phyloP scores from a whole-genome alignment of 1,284 basidiomycete species.

The Xanthoconium separans region DNA sequence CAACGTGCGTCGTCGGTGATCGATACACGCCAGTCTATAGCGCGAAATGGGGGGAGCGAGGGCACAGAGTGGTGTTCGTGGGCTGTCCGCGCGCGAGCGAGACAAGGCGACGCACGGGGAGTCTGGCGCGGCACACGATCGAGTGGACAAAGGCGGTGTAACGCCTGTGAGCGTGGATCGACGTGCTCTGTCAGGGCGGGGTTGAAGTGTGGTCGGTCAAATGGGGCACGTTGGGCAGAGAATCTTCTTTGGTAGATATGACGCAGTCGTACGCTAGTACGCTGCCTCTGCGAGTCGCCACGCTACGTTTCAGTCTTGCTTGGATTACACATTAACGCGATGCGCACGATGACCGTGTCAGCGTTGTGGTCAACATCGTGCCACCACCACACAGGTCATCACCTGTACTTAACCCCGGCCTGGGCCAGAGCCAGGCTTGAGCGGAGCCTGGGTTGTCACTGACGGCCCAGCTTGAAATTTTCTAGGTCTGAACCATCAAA shows the following conservation, averaged over 20 bases:
- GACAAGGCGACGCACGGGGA: conserved; percentile 46
- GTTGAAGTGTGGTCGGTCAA: too few species aligned
- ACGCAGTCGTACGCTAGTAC: conserved; percentile 69
- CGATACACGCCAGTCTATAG: conserved; percentile 69
- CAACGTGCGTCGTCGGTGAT: conserved; percentile 59
- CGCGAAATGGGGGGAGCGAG: conserved; percentile 58
- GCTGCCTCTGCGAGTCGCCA: too few species aligned
- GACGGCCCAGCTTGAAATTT: too few species aligned
- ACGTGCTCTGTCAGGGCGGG: conserved; percentile 45
- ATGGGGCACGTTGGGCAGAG: neutral
- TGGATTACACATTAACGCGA: neutral
- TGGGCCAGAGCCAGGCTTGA: too few species aligned
- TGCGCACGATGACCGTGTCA: too few species aligned
- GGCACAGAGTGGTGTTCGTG: conserved; percentile 50
- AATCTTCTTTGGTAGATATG: conserved; percentile 59
- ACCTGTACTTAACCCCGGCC: too few species aligned
- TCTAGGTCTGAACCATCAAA: too few species aligned
- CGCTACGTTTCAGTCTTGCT: conserved; percentile 33
- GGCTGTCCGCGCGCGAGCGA: conserved; percentile 30
- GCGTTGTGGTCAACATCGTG: too few species aligned
- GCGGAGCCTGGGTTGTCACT: too few species aligned
- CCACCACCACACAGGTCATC: too few species aligned
- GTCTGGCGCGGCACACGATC: conserved; percentile 46
- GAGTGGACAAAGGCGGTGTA: conserved; percentile 70
- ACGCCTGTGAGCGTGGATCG: conserved; percentile 60